Evolutionary conservation across 306 rosid genomes (phyloP).

Genomic region (Cucurbita pepo): DNA sequence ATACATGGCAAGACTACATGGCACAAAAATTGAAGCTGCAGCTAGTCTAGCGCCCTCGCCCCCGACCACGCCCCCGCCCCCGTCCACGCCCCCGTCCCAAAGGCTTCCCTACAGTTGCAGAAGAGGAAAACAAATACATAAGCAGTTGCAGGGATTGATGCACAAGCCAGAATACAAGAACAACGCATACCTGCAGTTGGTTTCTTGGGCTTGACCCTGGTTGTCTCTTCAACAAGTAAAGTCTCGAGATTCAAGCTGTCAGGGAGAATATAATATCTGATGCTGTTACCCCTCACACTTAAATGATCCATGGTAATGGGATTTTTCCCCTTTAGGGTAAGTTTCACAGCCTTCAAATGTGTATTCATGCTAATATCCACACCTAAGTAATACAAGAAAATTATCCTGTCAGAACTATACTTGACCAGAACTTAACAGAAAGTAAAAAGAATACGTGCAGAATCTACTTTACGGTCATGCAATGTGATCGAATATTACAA

Average conservation of each 20-base stretch:
- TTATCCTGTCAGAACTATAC: constrained; percentile 8
- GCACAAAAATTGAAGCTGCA: constrained; percentile 15
- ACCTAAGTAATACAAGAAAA: constrained; percentile 29
- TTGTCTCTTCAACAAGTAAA: constrained; percentile 52
- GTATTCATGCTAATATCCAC: constrained; percentile 79
- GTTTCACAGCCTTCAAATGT: constrained; percentile 82
- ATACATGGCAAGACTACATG: neutral
- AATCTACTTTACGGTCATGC: neutral
- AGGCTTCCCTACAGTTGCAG: constrained; percentile 46
- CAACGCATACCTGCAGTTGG: constrained; percentile 64
- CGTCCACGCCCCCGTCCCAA: constrained; percentile 80
- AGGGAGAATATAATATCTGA: constrained; percentile 66
- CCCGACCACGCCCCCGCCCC: constrained; percentile 76
- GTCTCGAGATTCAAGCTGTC: constrained; percentile 74
- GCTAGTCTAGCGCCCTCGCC: constrained; percentile 31
- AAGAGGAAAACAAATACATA: constrained; percentile 6
- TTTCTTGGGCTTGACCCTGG: constrained; percentile 89
- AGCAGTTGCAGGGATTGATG: neutral
- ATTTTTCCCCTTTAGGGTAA: constrained; percentile 80
- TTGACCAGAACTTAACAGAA: neutral
- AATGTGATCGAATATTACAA: neutral
- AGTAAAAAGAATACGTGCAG: neutral
- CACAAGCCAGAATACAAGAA: neutral
- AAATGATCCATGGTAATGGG: constrained; percentile 89
- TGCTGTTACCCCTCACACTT: constrained; percentile 87